phyloP scores from a whole-genome alignment of 352 stramenopile genomes.

The Globisporangium emineosum region DNA sequence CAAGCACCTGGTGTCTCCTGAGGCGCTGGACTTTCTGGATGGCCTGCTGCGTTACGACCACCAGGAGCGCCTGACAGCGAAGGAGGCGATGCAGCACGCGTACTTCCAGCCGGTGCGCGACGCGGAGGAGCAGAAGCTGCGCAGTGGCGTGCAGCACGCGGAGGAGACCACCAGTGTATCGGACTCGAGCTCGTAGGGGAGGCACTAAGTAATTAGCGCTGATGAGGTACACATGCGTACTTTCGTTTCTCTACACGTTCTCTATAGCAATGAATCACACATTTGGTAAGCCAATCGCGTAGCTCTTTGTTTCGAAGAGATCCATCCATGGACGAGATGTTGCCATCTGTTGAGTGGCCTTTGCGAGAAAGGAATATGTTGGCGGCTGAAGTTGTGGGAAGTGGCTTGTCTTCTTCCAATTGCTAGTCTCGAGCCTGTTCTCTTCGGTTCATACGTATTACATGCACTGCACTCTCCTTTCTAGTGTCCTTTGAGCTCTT shows the following conservation, averaged over 20 bases:
- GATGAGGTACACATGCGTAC: neutral
- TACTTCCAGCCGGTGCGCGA: conserved; percentile 96
- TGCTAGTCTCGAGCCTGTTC: no score
- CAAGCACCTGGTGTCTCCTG: conserved; percentile 41
- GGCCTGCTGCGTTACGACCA: conserved; percentile 91
- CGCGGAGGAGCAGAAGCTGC: conserved; percentile 68
- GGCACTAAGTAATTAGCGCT: neutral
- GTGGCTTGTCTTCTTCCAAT: no score
- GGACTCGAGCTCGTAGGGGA: conserved; percentile 65
- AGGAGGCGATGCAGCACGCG: conserved; percentile 97
- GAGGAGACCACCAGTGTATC: conserved; percentile 76
- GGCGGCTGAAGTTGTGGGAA: no score
- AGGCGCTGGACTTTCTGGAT: conserved; percentile 96
- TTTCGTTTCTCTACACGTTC: neutral
- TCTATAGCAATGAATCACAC: conserved; percentile 4
- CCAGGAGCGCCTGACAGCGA: conserved; percentile 97
- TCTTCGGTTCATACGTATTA: no score
- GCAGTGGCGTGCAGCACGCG: conserved; percentile 40
- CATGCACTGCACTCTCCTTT: no score
- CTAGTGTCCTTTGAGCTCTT: no score
- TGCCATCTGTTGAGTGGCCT: neutral
- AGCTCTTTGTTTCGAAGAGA: neutral
- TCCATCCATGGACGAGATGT: neutral
- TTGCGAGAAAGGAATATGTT: no score
- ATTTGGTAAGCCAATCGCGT: no score